Evolutionary conservation across 2,329 filamentous ascomycete species (phyloP), one percentile per base, ranked within the genome.

Genomic region (Daldinia sp.): DNA sequence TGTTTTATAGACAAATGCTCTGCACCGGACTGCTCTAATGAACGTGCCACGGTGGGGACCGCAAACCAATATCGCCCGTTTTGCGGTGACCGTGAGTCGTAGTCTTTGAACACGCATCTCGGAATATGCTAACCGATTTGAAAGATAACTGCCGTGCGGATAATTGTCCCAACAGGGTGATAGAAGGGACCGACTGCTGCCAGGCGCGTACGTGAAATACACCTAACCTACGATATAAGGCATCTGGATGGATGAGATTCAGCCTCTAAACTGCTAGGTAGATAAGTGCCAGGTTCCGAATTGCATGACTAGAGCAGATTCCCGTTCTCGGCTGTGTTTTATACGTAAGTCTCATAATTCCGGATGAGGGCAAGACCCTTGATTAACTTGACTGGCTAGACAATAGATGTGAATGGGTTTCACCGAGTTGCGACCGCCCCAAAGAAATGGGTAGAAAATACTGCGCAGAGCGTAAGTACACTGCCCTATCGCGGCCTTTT

Each of bases 41-140:
- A 39, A 37, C 46, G 66, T 33, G 28, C 18, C 4, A 5, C 26
- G 37, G 28, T 28, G 10, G 6, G 23, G 13, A 26, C 20, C 6
- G 28, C 39, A 18, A 33, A 37, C 2, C 37, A 44, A 42, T 65
- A 61, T 28, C 37, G 26, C 5, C 18, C 12, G n/a, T 65, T 53
- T 57, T 68, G 66, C 18, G 53, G 51, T 35, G 18, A 54, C 2
- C 66, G 66, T 68, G 23, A 68, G 66, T 41, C 20, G 30, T 4
- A 6, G 18, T 7, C 6, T 6, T 10, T 10, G 15, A 10, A 33
- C 20, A 35, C n/a, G 1, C 9, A 2, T 18, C 4, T 41, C 2
- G 28, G 1, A 13, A n/a, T 20, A 7, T 7, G 37, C 53, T 68
- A 62, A 68, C 9, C 4, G 28, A 9, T 1, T 3, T 23, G 20